Conservation (phyloP, 768 basidiomycete species). For the Boletus tomentosulus region DNA sequence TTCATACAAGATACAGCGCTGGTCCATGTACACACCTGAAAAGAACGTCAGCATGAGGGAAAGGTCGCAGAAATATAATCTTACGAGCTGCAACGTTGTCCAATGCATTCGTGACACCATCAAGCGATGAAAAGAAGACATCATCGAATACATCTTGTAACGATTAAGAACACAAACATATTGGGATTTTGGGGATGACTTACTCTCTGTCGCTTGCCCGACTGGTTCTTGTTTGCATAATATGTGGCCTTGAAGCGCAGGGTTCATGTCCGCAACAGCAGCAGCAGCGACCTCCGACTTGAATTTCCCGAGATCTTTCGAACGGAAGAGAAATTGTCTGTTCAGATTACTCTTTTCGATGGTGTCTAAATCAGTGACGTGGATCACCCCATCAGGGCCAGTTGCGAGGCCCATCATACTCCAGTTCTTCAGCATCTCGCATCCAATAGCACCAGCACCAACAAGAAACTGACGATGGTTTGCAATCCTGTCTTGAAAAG, state of each 20-base stretch:
- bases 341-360: conserved; percentile 99
- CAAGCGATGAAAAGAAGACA: conserved; percentile 79
- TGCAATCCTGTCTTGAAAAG: conserved; percentile 88
- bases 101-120: conserved; percentile 95
- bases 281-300: conserved; percentile 91
- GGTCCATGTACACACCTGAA: conserved; percentile 96
- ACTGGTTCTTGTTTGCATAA: conserved; percentile 88
- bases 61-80: conserved; percentile 24
- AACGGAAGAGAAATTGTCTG: conserved; percentile 94
- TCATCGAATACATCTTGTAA: conserved; percentile 78
- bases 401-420: conserved; percentile 95
- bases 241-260: conserved; percentile 82
- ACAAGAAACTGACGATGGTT: conserved; percentile 94
- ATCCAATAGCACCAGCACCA: conserved; percentile 98
- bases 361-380: conserved; percentile 96
- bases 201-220: conserved; percentile 89
- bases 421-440: conserved; percentile 99
- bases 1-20: conserved; percentile 93
- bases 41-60: conserved; percentile 1
- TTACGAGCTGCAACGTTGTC: conserved; percentile 95
- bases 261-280: conserved; percentile 95
- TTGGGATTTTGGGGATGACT: conserved; percentile 26
- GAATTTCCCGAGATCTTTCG: conserved; percentile 95
- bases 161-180: conserved; percentile 11
- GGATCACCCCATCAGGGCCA: conserved; percentile 73